These are phyloP conservation scores for Mrakiaceae sp. DNA, from an alignment of 1,284 basidiomycete genomes.

Conservation along the genomic window DNA sequence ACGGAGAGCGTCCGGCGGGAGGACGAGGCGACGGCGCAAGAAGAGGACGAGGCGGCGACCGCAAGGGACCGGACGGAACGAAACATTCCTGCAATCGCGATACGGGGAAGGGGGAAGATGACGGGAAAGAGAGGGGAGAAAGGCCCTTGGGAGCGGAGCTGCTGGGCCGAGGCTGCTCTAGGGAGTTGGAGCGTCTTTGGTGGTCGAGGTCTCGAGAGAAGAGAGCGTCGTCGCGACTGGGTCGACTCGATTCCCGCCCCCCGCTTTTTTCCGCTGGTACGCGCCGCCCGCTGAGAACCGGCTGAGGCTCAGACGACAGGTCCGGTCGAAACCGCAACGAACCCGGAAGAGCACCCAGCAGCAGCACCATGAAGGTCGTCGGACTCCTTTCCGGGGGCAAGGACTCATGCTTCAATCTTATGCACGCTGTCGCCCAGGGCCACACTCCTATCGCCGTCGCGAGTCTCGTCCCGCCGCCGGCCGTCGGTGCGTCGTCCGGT, in stretches of 20 bases:
- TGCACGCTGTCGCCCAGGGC: slow-evolving; percentile 76
- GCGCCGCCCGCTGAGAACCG: background rate
- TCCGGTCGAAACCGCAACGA: background rate
- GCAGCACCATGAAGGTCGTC: slow-evolving; percentile 69
- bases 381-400: slow-evolving; percentile 95
- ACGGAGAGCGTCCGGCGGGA: background rate
- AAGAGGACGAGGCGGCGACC: background rate
- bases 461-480: slow-evolving; percentile 68
- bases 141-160: background rate
- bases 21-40: background rate
- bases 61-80: background rate
- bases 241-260: background rate
- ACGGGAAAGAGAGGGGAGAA: background rate
- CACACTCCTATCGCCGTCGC: slow-evolving; percentile 84
- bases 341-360: background rate
- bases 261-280: background rate
- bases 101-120: background rate
- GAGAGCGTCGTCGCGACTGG: too few species aligned
- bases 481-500: slow-evolving; percentile 53
- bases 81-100: background rate
- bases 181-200: too few species aligned
- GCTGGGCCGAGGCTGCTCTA: too few species aligned
- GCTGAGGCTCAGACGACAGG: background rate
- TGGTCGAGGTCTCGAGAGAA: too few species aligned
- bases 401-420: slow-evolving; percentile 91